Evolutionary conservation across 179 eudicot genomes (phyloP).

Genomic region (Silene noctiflora): DNA sequence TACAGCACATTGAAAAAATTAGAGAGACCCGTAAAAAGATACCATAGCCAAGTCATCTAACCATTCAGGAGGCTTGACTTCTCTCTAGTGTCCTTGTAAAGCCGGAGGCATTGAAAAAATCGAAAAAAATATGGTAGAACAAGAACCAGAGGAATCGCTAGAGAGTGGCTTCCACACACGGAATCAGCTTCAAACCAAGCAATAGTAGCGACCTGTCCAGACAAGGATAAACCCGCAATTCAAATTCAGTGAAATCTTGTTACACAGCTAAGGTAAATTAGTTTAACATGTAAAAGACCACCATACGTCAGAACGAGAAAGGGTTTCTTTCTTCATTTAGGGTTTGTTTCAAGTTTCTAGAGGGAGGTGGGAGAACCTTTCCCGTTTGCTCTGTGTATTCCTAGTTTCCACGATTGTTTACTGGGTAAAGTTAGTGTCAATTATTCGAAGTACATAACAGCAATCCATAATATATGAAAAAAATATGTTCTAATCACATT

Average conservation of each 20-base stretch:
- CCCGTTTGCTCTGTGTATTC: too few species aligned
- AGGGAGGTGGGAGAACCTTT: too few species aligned
- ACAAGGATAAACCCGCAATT: constrained; percentile 4
- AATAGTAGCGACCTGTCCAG: constrained; percentile 82
- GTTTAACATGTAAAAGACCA: background rate
- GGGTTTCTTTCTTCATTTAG: too few species aligned
- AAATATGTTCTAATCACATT: background rate
- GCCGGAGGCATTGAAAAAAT: constrained; percentile 89
- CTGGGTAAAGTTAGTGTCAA: background rate
- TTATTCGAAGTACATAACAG: background rate
- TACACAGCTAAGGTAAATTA: background rate
- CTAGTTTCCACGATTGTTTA: background rate
- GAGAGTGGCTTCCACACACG: constrained; percentile 96
- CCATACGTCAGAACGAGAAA: background rate
- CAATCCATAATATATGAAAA: background rate
- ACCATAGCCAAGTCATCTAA: constrained; percentile 27
- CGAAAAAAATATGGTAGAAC: constrained; percentile 94
- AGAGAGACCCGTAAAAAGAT: background rate
- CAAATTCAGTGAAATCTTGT: background rate
- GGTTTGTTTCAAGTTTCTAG: too few species aligned
- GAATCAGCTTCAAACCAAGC: constrained; percentile 99
- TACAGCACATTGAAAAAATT: background rate
- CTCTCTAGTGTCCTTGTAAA: constrained; percentile 87
- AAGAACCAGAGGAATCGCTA: constrained; percentile 85
- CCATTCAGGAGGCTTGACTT: constrained; percentile 81